Percentiles rank a stretch among this genome's conserved stretches.
Conservation (phyloP, 208 protist species). For the Naegleria gruberi region DNA sequence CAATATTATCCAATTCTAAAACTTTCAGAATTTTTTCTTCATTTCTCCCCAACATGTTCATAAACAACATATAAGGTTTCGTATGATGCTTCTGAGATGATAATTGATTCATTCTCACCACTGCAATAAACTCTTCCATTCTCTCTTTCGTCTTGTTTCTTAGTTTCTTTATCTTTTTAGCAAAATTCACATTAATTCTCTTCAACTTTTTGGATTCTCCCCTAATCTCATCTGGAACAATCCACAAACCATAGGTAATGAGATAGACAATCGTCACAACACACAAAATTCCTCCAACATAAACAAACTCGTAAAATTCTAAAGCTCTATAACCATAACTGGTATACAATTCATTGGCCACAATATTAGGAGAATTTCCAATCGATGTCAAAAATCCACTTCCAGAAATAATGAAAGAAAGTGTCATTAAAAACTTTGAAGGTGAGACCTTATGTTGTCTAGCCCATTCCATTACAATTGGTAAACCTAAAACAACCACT, state of each 20-base stretch:
- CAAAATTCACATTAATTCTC: background rate
- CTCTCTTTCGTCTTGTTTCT: background rate
- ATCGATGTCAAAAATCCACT: slow-evolving; percentile 39
- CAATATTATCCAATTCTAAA: background rate
- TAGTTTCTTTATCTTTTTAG: background rate
- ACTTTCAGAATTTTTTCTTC: background rate
- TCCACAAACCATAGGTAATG: background rate
- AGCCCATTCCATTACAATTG: slow-evolving; percentile 26
- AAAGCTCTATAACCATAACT: background rate
- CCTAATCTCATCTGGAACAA: background rate
- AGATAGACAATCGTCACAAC: background rate
- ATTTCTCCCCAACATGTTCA: background rate
- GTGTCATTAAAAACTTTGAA: slow-evolving; percentile 32
- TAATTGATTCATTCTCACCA: background rate
- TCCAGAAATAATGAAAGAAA: slow-evolving; percentile 30
- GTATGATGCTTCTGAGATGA: background rate
- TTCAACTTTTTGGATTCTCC: background rate
- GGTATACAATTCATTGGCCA: background rate
- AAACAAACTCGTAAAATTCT: background rate
- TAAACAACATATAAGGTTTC: background rate
- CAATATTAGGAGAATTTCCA: slow-evolving; percentile 36
- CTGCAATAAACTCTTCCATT: background rate
- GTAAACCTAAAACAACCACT: slow-evolving; percentile 33
- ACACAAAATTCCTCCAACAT: background rate
- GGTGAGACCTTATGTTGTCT: background rate